Conservation (phyloP, 2,329 filamentous ascomycete species). For the Nigrospora sphaerica region DNA sequence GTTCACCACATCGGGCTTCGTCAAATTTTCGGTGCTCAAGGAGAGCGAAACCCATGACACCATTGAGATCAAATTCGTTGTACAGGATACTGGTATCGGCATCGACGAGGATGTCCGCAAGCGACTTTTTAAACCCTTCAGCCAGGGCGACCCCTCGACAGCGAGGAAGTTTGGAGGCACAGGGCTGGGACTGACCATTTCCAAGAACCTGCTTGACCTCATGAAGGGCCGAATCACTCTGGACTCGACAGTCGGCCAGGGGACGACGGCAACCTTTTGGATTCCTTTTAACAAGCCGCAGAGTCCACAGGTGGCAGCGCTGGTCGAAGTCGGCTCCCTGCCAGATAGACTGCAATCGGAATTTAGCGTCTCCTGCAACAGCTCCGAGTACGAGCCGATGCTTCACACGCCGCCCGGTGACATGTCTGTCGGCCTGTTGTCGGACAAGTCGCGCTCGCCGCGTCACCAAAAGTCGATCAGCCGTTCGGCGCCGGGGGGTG, state of each 20-base stretch:
- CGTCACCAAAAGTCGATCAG: constrained; percentile 24
- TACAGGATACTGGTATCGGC: constrained; percentile 75
- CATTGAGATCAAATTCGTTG: constrained; percentile 61
- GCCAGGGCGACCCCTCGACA: constrained; percentile 74
- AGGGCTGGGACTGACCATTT: constrained; percentile 71
- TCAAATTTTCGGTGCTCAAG: constrained; percentile 59
- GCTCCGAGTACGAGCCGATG: constrained; percentile 53
- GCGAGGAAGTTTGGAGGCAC: constrained; percentile 74
- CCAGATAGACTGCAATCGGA: constrained; percentile 61
- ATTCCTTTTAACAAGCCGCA: constrained; percentile 70
- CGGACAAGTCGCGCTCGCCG: constrained; percentile 19
- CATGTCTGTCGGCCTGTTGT: constrained; percentile 9
- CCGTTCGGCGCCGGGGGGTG: constrained; percentile 24
- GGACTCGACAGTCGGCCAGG: constrained; percentile 57
- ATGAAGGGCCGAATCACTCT: constrained; percentile 73
- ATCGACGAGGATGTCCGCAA: constrained; percentile 72
- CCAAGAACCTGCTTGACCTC: constrained; percentile 71
- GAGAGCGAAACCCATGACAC: constrained; percentile 57
- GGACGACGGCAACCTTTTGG: constrained; percentile 70
- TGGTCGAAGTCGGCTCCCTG: constrained; percentile 57
- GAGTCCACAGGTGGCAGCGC: constrained; percentile 33
- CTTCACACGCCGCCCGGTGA: constrained; percentile 34
- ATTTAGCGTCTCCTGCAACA: constrained; percentile 58
- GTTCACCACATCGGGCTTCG: constrained; percentile 62
- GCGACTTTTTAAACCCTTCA: constrained; percentile 72